Conservation (phyloP, 2,329 filamentous ascomycete genomes). For the Hirsutella rhossiliensis region DNA sequence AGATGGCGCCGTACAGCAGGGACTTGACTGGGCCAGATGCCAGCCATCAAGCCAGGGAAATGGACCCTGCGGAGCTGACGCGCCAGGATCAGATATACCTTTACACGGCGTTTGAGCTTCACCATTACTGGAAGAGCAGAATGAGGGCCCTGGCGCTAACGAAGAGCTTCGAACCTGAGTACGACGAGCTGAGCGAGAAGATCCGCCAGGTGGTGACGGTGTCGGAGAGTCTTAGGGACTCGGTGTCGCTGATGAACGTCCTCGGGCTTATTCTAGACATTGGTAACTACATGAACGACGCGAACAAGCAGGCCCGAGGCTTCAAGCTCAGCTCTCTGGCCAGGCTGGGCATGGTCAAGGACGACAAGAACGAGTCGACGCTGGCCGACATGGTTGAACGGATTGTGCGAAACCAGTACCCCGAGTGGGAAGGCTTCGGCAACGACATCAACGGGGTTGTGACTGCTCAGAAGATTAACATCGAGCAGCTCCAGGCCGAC, state of each 20-base stretch:
- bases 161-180: slow-evolving; percentile 73
- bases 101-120: slow-evolving; percentile 83
- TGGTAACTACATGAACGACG: slow-evolving; percentile 99
- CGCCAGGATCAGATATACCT: slow-evolving; percentile 93
- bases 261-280: slow-evolving; percentile 93
- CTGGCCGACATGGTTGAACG: slow-evolving; percentile 93
- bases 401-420: slow-evolving; percentile 91
- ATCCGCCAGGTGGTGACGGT: slow-evolving; percentile 77
- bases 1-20: slow-evolving; percentile 89
- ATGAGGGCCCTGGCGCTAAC: slow-evolving; percentile 86
- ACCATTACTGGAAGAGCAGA: slow-evolving; percentile 97
- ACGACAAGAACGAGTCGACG: slow-evolving; percentile 96
- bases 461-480: slow-evolving; percentile 77
- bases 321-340: slow-evolving; percentile 96
- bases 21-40: slow-evolving; percentile 91
- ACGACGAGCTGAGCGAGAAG: slow-evolving; percentile 80
- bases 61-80: slow-evolving; percentile 79
- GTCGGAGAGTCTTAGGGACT: slow-evolving; percentile 81
- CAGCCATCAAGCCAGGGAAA: slow-evolving; percentile 63
- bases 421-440: slow-evolving; percentile 83
- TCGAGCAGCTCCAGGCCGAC: slow-evolving; percentile 80
- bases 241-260: slow-evolving; percentile 89
- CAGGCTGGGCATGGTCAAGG: slow-evolving; percentile 92
- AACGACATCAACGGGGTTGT: slow-evolving; percentile 76
- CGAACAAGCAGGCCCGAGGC: slow-evolving; percentile 93